A percentile compares a stretch with the other conserved stretches of the same genome.
Evolutionary conservation across 129 eudicot genomes (phyloP).

Genomic region (Ambrosia trifida): DNA sequence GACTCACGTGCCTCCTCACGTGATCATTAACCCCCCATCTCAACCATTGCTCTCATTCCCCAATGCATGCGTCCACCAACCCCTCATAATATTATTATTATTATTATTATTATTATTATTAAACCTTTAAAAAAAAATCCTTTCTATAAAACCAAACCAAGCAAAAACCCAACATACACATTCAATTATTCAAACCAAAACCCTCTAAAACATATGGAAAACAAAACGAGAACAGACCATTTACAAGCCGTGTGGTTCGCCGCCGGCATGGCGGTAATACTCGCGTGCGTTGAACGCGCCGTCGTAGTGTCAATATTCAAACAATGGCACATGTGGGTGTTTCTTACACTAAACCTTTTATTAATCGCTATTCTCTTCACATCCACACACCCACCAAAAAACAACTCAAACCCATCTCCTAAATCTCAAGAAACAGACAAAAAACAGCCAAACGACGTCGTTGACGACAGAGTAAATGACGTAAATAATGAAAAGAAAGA

Average conservation of each 20-base stretch:
- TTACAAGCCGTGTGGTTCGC: slow-evolving; percentile 70
- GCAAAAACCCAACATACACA: slow-evolving; percentile 2
- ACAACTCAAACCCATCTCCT: slow-evolving; percentile 21
- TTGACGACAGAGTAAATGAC: slow-evolving; percentile 14
- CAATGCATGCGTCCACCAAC: slow-evolving; percentile 32
- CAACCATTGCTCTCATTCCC: slow-evolving; percentile 33
- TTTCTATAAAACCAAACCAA: slow-evolving; percentile 25
- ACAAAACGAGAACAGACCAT: slow-evolving; percentile 42
- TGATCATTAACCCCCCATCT: slow-evolving; percentile 37
- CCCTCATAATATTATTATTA: not conserved
- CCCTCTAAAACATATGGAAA: slow-evolving; percentile 25
- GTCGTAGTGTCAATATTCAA: slow-evolving; percentile 55
- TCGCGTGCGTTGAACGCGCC: slow-evolving; percentile 79
- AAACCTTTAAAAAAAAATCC: not conserved
- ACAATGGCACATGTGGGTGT: slow-evolving; percentile 68
- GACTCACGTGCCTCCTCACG: slow-evolving; percentile 44
- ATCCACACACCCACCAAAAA: slow-evolving; percentile 37
- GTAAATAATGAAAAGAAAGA: slow-evolving; percentile 17
- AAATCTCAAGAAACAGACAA: slow-evolving; percentile 28
- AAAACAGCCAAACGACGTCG: slow-evolving; percentile 12
- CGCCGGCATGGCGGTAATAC: slow-evolving; percentile 57
- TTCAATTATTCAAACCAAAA: slow-evolving; percentile 2
- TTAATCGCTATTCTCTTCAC: slow-evolving; percentile 78
- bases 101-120: not conserved
- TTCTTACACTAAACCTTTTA: slow-evolving; percentile 66